Evolutionary conservation across 2,329 filamentous ascomycete genomes (phyloP).

Genomic region (Cytospora leucostoma): DNA sequence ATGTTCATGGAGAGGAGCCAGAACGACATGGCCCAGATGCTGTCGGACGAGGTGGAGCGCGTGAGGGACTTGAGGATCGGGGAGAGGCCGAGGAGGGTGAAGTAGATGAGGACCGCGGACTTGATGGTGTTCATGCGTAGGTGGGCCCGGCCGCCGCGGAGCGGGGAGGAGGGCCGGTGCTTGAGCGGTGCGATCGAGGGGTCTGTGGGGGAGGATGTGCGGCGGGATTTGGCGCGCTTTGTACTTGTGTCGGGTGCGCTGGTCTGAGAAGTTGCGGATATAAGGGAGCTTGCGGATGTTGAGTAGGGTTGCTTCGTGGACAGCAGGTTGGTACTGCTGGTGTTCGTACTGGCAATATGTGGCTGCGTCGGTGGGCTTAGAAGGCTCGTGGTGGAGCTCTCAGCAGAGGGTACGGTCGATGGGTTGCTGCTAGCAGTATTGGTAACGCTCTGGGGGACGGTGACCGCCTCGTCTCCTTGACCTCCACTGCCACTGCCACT

Average conservation of each 20-base stretch:
- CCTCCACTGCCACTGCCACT: constrained; percentile 33
- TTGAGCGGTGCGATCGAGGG: constrained; percentile 37
- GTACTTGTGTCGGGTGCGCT: constrained; percentile 30
- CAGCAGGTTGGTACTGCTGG: constrained; percentile 35
- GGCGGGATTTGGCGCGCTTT: constrained; percentile 34
- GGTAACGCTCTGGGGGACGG: constrained; percentile 20
- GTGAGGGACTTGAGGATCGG: constrained; percentile 98
- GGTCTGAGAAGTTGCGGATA: constrained; percentile 45
- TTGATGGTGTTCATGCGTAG: constrained; percentile 78
- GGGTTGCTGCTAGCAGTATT: constrained; percentile 30
- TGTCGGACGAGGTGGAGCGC: constrained; percentile 85
- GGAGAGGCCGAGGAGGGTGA: constrained; percentile 84
- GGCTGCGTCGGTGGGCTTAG: constrained; percentile 29
- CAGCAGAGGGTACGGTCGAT: constrained; percentile 40
- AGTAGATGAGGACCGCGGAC: constrained; percentile 90
- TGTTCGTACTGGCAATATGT: constrained; percentile 32
- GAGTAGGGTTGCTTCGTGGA: constrained; percentile 46
- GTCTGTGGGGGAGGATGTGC: constrained; percentile 35
- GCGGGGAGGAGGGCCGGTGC: constrained; percentile 38
- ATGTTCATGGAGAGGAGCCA: constrained; percentile 94
- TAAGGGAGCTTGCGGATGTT: constrained; percentile 57
- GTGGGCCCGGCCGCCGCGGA: constrained; percentile 46
- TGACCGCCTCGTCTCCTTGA: constrained; percentile 21
- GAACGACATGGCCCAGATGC: constrained; percentile 95
- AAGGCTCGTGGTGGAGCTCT: constrained; percentile 52